Evolutionary conservation across 2,329 filamentous ascomycete genomes (phyloP), one percentile per base, ranked within the genome.

Genomic region (Clonostachys chloroleuca): DNA sequence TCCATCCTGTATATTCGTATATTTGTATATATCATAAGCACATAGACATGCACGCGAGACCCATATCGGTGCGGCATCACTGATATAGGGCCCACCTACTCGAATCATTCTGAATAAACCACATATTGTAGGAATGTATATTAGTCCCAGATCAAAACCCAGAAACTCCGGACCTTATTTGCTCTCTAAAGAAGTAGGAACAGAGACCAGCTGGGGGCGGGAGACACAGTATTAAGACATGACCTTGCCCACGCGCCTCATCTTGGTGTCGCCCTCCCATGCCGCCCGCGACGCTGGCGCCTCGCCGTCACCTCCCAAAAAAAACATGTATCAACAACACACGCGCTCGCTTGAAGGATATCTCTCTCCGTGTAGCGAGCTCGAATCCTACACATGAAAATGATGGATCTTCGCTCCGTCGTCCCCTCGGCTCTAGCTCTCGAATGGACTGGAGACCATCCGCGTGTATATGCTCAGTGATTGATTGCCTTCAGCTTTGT

Each of bases 101-200:
- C 24, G 24, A 30, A 30, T 30, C 24, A 30, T 30, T 30, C 24
- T 30, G 24, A 30, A 9, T 10, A 30, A 24, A 10, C 24, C 24
- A 30, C 24, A 30, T 30, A 30, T 30, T 30, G 24, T 30, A 20
- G 55, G 55, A 64, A 61, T 59, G 64, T 62, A 62, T 70, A 73
- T 72, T 72, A 71, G 60, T 65, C 63, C 68, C 62, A 62, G 57
- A 62, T 63, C 56, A 62, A 47, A 71, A 62, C 54, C 64, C 68
- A 65, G 64, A 53, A 74, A 74, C 71, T 74, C 71, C 71, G 59
- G 61, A 69, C 69, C 69, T 63, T 65, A 69, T 66, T 65, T 67
- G 63, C 64, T 70, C 64, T 46, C 45, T 47, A 45, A 43, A 42
- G 44, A 48, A 36, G 49, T 51, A 57, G 30, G 41, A 47, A 47